These are phyloP conservation scores for Candida anglica DNA, from an alignment of 805 yeast species.

Conservation along the genomic window DNA sequence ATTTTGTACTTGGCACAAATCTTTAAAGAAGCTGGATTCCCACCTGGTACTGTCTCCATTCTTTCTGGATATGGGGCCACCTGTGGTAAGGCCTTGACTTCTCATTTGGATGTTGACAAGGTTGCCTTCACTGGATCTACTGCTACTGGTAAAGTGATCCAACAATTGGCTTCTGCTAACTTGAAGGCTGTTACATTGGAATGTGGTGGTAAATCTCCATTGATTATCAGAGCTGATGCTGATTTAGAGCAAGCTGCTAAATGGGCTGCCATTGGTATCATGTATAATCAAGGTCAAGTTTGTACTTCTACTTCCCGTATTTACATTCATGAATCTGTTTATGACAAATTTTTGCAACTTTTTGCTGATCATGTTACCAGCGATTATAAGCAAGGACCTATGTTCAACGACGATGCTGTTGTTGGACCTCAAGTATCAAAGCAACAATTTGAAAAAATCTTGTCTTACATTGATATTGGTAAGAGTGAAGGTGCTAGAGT, in stretches of 20 bases:
- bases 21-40: constrained; percentile 66
- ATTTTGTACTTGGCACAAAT: constrained; percentile 56
- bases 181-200: constrained; percentile 64
- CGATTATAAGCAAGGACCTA: constrained; percentile 54
- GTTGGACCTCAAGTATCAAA: constrained; percentile 64
- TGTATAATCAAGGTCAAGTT: constrained; percentile 64
- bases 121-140: constrained; percentile 68
- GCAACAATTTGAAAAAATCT: constrained; percentile 51
- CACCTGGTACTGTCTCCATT: constrained; percentile 72
- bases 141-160: constrained; percentile 62
- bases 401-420: constrained; percentile 43
- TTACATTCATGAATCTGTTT: constrained; percentile 34
- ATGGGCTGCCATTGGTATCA: constrained; percentile 65
- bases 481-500: constrained; percentile 42
- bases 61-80: constrained; percentile 64
- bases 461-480: constrained; percentile 38
- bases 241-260: constrained; percentile 61
- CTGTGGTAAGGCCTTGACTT: constrained; percentile 66
- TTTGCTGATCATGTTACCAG: constrained; percentile 44
- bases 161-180: constrained; percentile 55
- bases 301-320: constrained; percentile 48
- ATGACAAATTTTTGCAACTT: constrained; percentile 47
- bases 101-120: constrained; percentile 55
- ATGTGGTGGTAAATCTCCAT: constrained; percentile 72
- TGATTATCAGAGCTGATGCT: constrained; percentile 60